Conservation (phyloP, 306 rosid genomes). For the Castanea mollissima region DNA sequence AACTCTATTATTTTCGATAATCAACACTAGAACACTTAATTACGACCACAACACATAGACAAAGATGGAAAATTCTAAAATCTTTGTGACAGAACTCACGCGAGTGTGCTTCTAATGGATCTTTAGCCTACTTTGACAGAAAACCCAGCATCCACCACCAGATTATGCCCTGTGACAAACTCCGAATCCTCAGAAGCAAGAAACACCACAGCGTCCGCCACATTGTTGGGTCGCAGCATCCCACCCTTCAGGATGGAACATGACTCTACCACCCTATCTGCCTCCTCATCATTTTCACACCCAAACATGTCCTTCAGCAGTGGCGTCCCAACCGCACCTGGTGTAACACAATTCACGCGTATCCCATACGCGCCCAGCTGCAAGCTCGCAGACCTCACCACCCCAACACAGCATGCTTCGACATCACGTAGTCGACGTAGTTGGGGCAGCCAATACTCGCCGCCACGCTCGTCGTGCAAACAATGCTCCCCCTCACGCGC, state of each 20-base stretch:
- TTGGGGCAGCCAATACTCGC: not conserved
- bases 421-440: slow-evolving; percentile 31
- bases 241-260: slow-evolving; percentile 31
- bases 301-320: not conserved
- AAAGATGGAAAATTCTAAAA: too few species aligned
- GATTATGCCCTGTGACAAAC: slow-evolving; percentile 40
- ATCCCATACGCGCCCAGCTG: slow-evolving; percentile 43
- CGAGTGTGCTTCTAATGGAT: too few species aligned
- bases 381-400: slow-evolving; percentile 39
- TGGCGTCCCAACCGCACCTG: slow-evolving; percentile 40
- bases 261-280: not conserved
- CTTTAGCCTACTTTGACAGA: too few species aligned
- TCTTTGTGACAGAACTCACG: too few species aligned
- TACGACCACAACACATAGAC: too few species aligned
- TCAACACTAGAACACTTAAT: too few species aligned
- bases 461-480: slow-evolving; percentile 39
- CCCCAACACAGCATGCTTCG: slow-evolving; percentile 58
- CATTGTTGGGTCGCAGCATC: slow-evolving; percentile 29
- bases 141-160: slow-evolving; percentile 44
- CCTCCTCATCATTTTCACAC: slow-evolving; percentile 4
- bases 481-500: slow-evolving; percentile 44
- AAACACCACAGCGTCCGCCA: slow-evolving; percentile 48
- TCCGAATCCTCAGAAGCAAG: slow-evolving; percentile 30
- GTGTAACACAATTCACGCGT: slow-evolving; percentile 53
- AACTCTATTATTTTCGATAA: too few species aligned